Evolutionary conservation across 305 asterid species (phyloP), one percentile per base, ranked within the genome.

Genomic region (Vinca major): DNA sequence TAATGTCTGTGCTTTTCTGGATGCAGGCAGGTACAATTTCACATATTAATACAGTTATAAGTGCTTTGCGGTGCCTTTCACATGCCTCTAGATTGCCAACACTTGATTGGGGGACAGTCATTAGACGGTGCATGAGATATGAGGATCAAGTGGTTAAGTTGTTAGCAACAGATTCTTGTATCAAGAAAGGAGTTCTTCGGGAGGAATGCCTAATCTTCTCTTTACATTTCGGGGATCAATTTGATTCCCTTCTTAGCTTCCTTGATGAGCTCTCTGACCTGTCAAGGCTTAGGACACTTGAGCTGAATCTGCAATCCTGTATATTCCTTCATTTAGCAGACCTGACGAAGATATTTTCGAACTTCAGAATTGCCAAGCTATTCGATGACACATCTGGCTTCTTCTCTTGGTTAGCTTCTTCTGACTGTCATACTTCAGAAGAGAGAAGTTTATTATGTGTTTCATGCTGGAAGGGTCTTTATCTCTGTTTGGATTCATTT

Each of bases 391-490:
- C 86, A 68, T 74, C 82, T 33, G 78, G 70, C 74, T 94, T 89
- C 79, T 71, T 91, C 55, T 79, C 62, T 52, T 82, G 83, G 84
- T 62, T 74, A 57, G 72, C 62, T 71, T 84, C 83, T 71, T 85
- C 95, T 67, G 86, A 82, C 71, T 77, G 73, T 60, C 76, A 78
- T 72, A 80, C 63, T 47, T 54, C 72, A 61, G 89, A 79, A 73
- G 80, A 82, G 62, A 84, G 82, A 79, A 82, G 73, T 70, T 79
- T 84, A 3, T 70, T 91, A 70, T 81, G 90, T 74, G 76, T 87
- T 79, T 86, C 95, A 61, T 88, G 97, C 82, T 94, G 99, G 99
- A 94, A 88, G 77, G 95, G 99, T 74, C 82, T 94, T 75, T 77
- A 73, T 73, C 65, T 71, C 65, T 89, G 96, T 86, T 78, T 86